Base-by-base conservation (phyloP, 1,284 basidiomycete species). In the Tilletia indica region DNA sequence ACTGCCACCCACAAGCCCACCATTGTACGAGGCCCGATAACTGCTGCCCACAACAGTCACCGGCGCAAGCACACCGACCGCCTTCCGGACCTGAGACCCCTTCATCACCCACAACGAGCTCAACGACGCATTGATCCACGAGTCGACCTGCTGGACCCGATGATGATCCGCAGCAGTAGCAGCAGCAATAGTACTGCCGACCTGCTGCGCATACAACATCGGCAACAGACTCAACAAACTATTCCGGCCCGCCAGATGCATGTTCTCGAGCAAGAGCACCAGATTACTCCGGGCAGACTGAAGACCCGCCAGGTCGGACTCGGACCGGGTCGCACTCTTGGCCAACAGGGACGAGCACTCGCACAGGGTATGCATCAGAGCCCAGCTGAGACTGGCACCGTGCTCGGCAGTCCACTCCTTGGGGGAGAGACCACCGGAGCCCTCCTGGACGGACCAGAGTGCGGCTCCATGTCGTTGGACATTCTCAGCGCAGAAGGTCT, bases 281-380 rank as follows among this genome's bases (percentile, higher is more conserved):
- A 64, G 34, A 34, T 64, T 64, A 19, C 36, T 42, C 61, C 61
- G 61, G 12, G 61, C 61, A 16, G 61, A 64, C n/a, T n/a, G 61
- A 6, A 64, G 61, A 4, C 61, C 61, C 11, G 16, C 51, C 51
- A n/a, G 1, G 36, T 64, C 61, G 8, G 31, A 14, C 58, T 63
- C 58, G 25, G 25, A 21, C 4, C 16, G 21, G 38, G 9, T 36
- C 14, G 61, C 31, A 34, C 36, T 42, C 61, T 64, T 64, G 4
- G 61, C 31, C 3, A 64, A 36, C 4, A 64, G 16, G 16, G 61
- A 64, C 16, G 61, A 38, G 61, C 61, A 64, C 36, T 64, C 61
- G 61, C 34, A 64, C 12, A 64, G 34, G 36, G 36, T 64, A 36
- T 64, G 61, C 61, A 64, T 64, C 34, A 39, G 38, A 14, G 61